phyloP scores from a whole-genome alignment of 768 basidiomycete genomes.

The Filobasidium wieringae region DNA sequence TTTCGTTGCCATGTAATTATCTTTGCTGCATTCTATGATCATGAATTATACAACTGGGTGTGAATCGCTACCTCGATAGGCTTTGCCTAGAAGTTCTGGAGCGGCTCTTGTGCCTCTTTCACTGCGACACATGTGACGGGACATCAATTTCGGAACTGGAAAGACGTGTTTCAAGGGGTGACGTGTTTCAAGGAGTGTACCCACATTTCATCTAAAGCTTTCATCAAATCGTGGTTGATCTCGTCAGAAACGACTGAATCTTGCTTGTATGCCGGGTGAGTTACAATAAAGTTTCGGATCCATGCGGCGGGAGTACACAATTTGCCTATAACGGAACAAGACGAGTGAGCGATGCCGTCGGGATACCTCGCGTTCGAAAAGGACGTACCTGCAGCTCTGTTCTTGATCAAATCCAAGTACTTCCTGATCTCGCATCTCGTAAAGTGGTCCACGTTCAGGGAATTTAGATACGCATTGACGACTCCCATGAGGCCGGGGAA shows the following conservation, averaged over 20 bases:
- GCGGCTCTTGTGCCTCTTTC: slow-evolving; percentile 33
- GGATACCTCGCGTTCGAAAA: not conserved
- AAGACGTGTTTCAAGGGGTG: no score
- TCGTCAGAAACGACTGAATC: slow-evolving; percentile 85
- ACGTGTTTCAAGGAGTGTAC: slow-evolving; percentile 33
- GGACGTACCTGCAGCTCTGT: slow-evolving; percentile 62
- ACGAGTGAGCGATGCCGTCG: not conserved
- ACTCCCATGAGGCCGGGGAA: slow-evolving; percentile 75
- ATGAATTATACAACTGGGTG: no score
- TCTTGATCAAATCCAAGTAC: slow-evolving; percentile 68
- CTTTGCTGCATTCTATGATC: no score
- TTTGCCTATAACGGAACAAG: slow-evolving; percentile 46
- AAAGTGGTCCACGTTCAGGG: slow-evolving; percentile 59
- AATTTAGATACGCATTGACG: slow-evolving; percentile 71
- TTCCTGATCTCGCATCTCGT: slow-evolving; percentile 54
- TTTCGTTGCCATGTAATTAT: no score
- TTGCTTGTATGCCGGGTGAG: slow-evolving; percentile 79
- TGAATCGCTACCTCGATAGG: slow-evolving; percentile 10
- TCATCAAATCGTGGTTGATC: slow-evolving; percentile 87
- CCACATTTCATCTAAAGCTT: slow-evolving; percentile 82
- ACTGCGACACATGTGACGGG: slow-evolving; percentile 12
- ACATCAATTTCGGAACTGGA: not conserved
- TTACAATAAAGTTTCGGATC: slow-evolving; percentile 82
- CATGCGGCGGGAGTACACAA: slow-evolving; percentile 79
- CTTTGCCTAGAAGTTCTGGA: slow-evolving; percentile 30